Evolutionary conservation across 164 flowering plant genomes (phyloP).

Genomic region (Annona cherimola): DNA sequence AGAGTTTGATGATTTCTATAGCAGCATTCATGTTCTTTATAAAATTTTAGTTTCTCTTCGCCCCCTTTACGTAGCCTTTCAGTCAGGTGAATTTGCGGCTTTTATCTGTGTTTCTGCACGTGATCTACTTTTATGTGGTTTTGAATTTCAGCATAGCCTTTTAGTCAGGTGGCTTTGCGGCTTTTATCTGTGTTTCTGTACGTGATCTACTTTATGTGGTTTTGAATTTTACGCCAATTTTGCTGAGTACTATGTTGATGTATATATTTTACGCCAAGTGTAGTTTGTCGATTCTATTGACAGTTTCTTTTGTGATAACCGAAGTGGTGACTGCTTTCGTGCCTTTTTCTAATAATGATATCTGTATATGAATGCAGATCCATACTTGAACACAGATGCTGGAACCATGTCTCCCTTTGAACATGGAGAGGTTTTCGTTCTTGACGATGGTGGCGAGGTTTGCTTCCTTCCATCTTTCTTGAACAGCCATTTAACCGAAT

Average conservation of each 20-base stretch:
- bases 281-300: background rate
- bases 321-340: background rate
- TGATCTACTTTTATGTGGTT: background rate
- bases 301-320: background rate
- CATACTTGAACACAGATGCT: constrained; percentile 94
- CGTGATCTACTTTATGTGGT: background rate
- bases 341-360: background rate
- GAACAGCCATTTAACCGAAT: background rate
- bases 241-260: background rate
- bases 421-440: constrained; percentile 97
- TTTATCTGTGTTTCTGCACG: background rate
- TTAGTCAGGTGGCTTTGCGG: background rate
- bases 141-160: background rate
- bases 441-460: constrained; percentile 99
- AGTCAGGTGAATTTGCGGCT: background rate
- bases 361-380: constrained; percentile 52
- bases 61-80: background rate
- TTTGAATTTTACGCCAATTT: background rate
- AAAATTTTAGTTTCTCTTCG: background rate
- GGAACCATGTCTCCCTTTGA: constrained; percentile 99
- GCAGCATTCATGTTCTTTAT: background rate
- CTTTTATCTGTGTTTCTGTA: background rate
- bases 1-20: background rate
- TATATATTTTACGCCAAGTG: background rate
- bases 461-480: constrained; percentile 1